Evolutionary conservation across 139 green algal species (phyloP).

Genomic region (Picocystis salinarum): DNA sequence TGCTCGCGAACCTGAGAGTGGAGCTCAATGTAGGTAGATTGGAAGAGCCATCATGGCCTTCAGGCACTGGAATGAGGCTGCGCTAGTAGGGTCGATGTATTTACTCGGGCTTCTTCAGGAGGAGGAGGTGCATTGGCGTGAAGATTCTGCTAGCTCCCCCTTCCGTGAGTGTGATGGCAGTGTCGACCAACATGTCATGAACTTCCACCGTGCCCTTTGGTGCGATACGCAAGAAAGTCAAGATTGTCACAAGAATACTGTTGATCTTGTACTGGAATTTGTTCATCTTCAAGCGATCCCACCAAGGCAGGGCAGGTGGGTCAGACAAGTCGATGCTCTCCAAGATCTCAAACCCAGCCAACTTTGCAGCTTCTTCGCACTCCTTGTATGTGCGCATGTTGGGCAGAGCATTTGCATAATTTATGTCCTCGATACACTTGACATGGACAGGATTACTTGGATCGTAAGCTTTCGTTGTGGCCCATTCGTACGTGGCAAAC

Average conservation of each 20-base stretch:
- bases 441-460: slow-evolving; percentile 64
- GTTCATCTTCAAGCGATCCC: slow-evolving; percentile 18
- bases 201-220: slow-evolving; percentile 62
- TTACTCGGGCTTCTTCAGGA: slow-evolving; percentile 72
- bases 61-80: too few relatives aligned
- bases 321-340: slow-evolving; percentile 17
- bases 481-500: slow-evolving; percentile 93
- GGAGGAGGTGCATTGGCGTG: slow-evolving; percentile 88
- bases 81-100: too few relatives aligned
- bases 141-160: slow-evolving; percentile 80
- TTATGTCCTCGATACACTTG: slow-evolving; percentile 85
- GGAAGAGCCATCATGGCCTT: too few relatives aligned
- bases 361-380: slow-evolving; percentile 61
- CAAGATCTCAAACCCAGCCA: slow-evolving; percentile 48
- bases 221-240: slow-evolving; percentile 45
- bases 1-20: too few relatives aligned
- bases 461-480: slow-evolving; percentile 72
- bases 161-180: slow-evolving; percentile 49
- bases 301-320: slow-evolving; percentile 25
- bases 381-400: slow-evolving; percentile 72
- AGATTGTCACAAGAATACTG: slow-evolving; percentile 35
- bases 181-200: slow-evolving; percentile 90
- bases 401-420: slow-evolving; percentile 90
- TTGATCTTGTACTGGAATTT: slow-evolving; percentile 35
- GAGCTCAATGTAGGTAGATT: too few relatives aligned